Percentiles rank a stretch among this genome's conserved stretches.
phyloP scores from a whole-genome alignment of 495 filamentous ascomycete genomes.

The Beverwykella pulmonaria region DNA sequence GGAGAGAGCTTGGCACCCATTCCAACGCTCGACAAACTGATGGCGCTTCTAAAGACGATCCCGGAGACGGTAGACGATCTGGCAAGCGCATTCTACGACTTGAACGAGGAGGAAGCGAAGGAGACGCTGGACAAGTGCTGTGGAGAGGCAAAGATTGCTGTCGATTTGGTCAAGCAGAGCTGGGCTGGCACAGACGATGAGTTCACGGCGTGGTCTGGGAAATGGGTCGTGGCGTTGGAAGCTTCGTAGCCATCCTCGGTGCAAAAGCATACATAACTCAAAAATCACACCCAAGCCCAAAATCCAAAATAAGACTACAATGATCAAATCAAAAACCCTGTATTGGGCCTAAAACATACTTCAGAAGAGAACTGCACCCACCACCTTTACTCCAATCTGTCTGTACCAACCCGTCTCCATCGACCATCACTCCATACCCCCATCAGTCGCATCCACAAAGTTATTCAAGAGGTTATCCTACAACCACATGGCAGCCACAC shows the following conservation, averaged over 20 bases:
- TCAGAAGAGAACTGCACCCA: neutral
- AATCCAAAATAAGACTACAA: neutral
- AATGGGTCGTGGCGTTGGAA: slow-evolving; percentile 39
- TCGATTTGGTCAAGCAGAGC: slow-evolving; percentile 23
- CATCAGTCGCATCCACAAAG: too few relatives aligned
- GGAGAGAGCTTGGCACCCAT: neutral
- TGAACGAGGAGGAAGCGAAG: slow-evolving; percentile 49
- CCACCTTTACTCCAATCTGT: neutral
- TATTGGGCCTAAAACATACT: neutral
- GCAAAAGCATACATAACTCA: neutral
- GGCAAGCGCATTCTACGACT: slow-evolving; percentile 54
- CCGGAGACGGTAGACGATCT: slow-evolving; percentile 54
- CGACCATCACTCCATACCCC: neutral
- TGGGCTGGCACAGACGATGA: slow-evolving; percentile 45
- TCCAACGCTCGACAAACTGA: slow-evolving; percentile 44
- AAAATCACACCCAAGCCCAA: neutral
- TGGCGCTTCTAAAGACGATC: slow-evolving; percentile 48
- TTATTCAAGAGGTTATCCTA: slow-evolving; percentile 1
- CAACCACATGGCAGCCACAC: slow-evolving; percentile 33
- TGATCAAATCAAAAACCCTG: neutral
- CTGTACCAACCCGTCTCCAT: too few relatives aligned
- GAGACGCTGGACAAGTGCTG: slow-evolving; percentile 35
- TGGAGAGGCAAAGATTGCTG: slow-evolving; percentile 37
- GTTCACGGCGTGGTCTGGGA: slow-evolving; percentile 45
- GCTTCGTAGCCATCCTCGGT: neutral